Evolutionary conservation across 1,284 basidiomycete species (phyloP).

Genomic region (Agroathelia rolfsii): DNA sequence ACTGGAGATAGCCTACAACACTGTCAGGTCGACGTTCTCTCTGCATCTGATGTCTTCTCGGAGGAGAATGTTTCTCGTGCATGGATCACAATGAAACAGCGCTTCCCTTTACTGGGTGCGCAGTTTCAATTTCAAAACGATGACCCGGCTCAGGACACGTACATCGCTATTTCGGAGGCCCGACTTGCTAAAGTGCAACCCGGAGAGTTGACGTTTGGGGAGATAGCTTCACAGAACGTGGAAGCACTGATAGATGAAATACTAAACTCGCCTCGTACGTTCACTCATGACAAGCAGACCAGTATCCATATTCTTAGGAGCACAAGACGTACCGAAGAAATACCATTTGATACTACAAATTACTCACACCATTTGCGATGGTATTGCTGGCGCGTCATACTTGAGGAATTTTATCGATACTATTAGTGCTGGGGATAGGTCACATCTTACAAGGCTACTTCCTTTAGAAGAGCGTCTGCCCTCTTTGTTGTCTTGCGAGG

Average conservation of each 20-base stretch:
- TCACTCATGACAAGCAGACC: conserved; percentile 29
- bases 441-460: conserved; percentile 12
- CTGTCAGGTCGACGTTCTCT: conserved; percentile 21
- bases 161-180: too few species aligned
- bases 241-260: conserved; percentile 18
- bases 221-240: conserved; percentile 9
- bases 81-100: conserved; percentile 34
- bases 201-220: conserved; percentile 2
- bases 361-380: conserved; percentile 40
- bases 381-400: conserved; percentile 31
- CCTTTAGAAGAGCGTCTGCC: conserved; percentile 29
- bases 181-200: too few species aligned
- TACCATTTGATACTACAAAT: conserved; percentile 33
- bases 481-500: conserved; percentile 28
- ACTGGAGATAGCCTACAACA: conserved; percentile 34
- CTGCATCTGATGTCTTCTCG: too few species aligned
- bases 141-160: too few species aligned
- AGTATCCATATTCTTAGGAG: conserved; percentile 27
- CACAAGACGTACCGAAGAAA: conserved; percentile 19
- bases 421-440: too few species aligned
- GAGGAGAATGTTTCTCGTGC: conserved; percentile 25
- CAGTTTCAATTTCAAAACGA: too few species aligned
- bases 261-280: conserved; percentile 22
- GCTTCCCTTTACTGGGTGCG: conserved; percentile 37
- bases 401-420: conserved; percentile 37